Evolutionary conservation across 192 early-diverging fungal species (phyloP), one percentile per base, ranked within the genome.

Genomic region (Backusella luteola): DNA sequence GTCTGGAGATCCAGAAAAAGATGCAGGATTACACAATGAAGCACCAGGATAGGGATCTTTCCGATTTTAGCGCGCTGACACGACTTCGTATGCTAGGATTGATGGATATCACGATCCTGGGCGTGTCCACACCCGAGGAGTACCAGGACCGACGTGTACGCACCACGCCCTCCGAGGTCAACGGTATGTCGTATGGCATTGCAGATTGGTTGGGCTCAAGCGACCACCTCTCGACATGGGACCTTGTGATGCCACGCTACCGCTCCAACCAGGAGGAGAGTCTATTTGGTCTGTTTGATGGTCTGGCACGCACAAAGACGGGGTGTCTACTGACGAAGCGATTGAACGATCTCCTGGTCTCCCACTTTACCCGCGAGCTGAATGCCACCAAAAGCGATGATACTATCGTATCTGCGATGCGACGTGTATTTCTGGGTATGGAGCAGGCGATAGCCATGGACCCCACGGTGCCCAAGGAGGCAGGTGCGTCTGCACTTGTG

Each of bases 91-190:
- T 96, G 41, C 84, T 97, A 39, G 96, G 96, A 12, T 80, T 97
- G 32, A 90, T 96, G 91, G 94, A 97, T 75, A 92, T 97, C n/a
- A 97, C 96, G 0, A 91, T 93, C 75, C 82, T 95, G 76, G 88
- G 90, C 5, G 83, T 91, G 1, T 89, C 91, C 6, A 84, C 92
- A n/a, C 96, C 96, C 0, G 96, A 96, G 44, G 94, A 97, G 72
- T 90, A 89, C 69, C 84, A 89, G 21, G 89, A 95, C 35, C 83
- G 95, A 11, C 91, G 96, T 67, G 89, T 96, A 14, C 90, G 96
- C 49, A 96, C 94, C 0, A 94, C 95, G 3, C 86, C 87, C 46
- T 93, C 93, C n/a, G 92, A 92, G 70, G 90, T 95, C 26, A 93
- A 94, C 74, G 88, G 88, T 21, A 92, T 97, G 82, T 87, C 90